These are phyloP conservation scores for Quillaja saponaria DNA, from an alignment of 306 rosid genomes.

Conservation along the genomic window DNA sequence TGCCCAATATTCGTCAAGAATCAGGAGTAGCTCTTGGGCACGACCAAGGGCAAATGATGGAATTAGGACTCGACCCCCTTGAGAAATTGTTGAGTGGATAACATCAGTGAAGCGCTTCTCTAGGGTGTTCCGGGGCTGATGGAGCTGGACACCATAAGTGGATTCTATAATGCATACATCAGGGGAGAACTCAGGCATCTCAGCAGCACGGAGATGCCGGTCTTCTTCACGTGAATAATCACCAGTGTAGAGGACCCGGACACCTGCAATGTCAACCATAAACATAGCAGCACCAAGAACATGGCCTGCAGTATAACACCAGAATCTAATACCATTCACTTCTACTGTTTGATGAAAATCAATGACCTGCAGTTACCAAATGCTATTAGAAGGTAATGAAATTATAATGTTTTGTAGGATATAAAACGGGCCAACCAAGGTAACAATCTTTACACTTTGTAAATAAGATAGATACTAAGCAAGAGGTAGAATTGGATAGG, in stretches of 20 bases:
- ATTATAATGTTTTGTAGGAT: not conserved
- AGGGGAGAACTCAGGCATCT: slow-evolving; percentile 91
- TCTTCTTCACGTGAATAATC: slow-evolving; percentile 98
- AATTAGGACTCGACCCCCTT: slow-evolving; percentile 94
- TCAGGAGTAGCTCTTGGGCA: slow-evolving; percentile 89
- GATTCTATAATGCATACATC: slow-evolving; percentile 95
- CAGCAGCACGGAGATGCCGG: slow-evolving; percentile 95
- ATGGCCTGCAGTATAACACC: slow-evolving; percentile 99
- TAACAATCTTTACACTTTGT: not conserved
- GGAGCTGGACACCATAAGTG: slow-evolving; percentile 90
- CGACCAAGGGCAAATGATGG: slow-evolving; percentile 94
- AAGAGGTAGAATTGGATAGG: not conserved
- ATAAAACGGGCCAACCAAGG: not conserved
- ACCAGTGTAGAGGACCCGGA: slow-evolving; percentile 92
- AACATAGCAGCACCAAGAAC: slow-evolving; percentile 99
- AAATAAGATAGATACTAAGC: not conserved
- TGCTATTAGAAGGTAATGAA: slow-evolving; percentile 18
- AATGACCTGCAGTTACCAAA: slow-evolving; percentile 64
- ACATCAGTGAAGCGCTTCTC: slow-evolving; percentile 93
- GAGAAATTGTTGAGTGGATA: slow-evolving; percentile 83
- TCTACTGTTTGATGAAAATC: slow-evolving; percentile 96
- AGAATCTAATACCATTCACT: slow-evolving; percentile 87
- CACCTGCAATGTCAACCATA: slow-evolving; percentile 97
- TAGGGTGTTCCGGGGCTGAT: slow-evolving; percentile 83
- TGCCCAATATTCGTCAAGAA: slow-evolving; percentile 94